Base-by-base conservation (phyloP, 495 filamentous ascomycete genomes). In the Jackrogersella minutella region DNA sequence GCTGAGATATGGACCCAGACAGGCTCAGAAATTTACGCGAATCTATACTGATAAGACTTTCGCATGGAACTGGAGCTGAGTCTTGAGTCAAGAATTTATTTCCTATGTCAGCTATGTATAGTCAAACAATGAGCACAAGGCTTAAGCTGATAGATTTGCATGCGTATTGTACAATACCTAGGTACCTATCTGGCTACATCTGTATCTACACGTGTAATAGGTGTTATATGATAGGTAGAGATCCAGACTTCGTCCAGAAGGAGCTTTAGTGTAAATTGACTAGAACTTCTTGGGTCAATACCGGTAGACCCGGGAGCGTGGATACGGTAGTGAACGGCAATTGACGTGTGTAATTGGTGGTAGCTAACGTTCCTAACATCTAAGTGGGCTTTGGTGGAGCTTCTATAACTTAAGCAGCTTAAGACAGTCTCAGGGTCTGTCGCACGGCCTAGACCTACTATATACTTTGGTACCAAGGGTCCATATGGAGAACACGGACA, bases 391-490 rank as follows among this genome's bases (percentile, higher is more conserved):
- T 33, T 51, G 14, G 52, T 52, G 52, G 52, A 53, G 58, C 24
- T 26, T 46, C 44, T 34, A 22, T 61, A 44, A 62, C 26, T 34
- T 44, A 62, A 56, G 53, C 56, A 44, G 58, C 26, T 34, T 44
- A 62, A 56, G 53, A 68, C 59, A 59, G 59, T 68, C 41, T 21
- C 17, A 50, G 39, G 58, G 56, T 17, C 37, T 36, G 24, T 50
- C 36, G 43, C 52, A 64, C 54, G 59, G 66, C 55, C 59, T 63
- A 49, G 64, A 24, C 33, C 56, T 34, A 40, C 62, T 24, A 60
- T 55, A 19, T 50, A 56, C 63, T 2, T 34, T 21, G 28, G 54
- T 52, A 58, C 54, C n/a, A n/a, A n/a, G n/a, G n/a, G n/a, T n/a
- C n/a, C n/a, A n/a, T n/a, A n/a, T n/a, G n/a, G n/a, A n/a, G n/a